These are phyloP conservation scores for Rhododendron griersonianum DNA, from an alignment of 148 eudicot species.

Conservation along the genomic window DNA sequence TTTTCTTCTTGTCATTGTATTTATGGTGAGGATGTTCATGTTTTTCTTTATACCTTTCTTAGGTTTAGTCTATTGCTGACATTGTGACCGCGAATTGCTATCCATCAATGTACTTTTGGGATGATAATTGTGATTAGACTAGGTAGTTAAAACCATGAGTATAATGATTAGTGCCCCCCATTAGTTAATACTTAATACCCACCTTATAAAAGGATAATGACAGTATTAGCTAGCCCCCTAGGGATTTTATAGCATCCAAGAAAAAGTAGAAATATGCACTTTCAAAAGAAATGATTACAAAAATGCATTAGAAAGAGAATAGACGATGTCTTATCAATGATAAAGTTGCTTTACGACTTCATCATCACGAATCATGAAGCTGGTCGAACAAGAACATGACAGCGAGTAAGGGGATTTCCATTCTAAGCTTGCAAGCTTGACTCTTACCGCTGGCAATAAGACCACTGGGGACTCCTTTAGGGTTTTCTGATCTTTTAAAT, in stretches of 20 bases:
- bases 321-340: neutral
- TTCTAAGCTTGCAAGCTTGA: neutral
- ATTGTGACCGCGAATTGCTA: neutral
- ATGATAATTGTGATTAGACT: neutral
- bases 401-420: neutral
- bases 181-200: conserved; percentile 6
- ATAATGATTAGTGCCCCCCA: neutral
- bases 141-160: neutral
- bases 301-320: neutral
- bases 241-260: conserved; percentile 39
- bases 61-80: neutral
- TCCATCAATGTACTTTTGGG: neutral
- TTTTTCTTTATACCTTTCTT: neutral
- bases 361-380: neutral
- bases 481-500: neutral
- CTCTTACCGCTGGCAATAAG: neutral
- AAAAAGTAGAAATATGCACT: conserved; percentile 5
- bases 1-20: neutral
- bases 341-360: neutral
- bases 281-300: neutral
- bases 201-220: neutral
- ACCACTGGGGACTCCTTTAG: neutral
- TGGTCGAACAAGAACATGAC: neutral
- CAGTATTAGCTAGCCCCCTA: conserved; percentile 12
- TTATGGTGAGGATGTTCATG: neutral